Evolutionary conservation across 148 eudicot species (phyloP).

Genomic region (Rhododendron molle): DNA sequence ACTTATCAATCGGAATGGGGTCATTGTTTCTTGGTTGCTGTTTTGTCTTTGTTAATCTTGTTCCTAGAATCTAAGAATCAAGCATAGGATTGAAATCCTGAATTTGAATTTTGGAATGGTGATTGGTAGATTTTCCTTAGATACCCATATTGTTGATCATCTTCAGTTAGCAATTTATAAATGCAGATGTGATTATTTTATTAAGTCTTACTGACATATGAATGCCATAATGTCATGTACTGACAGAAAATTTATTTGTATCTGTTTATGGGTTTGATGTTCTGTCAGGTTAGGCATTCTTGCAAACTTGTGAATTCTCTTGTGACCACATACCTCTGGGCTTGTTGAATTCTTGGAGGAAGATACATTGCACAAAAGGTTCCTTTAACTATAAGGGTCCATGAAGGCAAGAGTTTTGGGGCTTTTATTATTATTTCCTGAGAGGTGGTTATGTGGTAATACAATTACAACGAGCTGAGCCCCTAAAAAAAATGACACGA

Average conservation of each 20-base stretch:
- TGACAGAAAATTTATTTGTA: too few relatives aligned
- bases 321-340: background rate
- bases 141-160: background rate
- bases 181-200: background rate
- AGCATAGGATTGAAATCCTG: background rate
- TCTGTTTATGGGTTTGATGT: background rate
- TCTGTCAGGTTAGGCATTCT: background rate
- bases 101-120: background rate
- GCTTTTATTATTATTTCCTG: too few relatives aligned
- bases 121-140: background rate
- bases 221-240: background rate
- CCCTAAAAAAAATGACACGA: background rate
- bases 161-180: background rate
- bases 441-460: too few relatives aligned
- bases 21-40: background rate
- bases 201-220: background rate
- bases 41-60: background rate
- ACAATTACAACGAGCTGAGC: too few relatives aligned
- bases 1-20: background rate
- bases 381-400: too few relatives aligned
- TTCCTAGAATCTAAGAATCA: background rate
- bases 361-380: too few relatives aligned
- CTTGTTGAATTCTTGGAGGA: background rate
- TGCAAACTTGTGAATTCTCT: background rate
- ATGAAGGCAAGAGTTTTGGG: too few relatives aligned